Base-by-base conservation (phyloP, 306 rosid genomes). In the Pachyrhizus erosus region DNA sequence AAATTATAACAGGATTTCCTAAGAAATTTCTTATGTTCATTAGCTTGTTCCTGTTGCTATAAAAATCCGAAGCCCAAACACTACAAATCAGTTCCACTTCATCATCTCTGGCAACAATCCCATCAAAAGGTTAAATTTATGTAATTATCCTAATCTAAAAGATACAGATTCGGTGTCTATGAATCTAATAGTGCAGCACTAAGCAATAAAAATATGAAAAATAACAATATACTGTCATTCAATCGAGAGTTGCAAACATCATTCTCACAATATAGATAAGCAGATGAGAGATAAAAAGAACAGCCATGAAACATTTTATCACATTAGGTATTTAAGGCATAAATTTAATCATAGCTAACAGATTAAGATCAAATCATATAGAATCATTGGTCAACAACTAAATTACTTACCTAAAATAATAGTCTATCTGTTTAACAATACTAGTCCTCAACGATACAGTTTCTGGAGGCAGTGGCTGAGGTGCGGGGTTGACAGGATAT, bases 371-470 rank as follows among this genome's bases (percentile, higher is more conserved):
- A 46, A 84, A 33, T 76, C 58, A 51, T 54, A 75, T 43, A 65
- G 48, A 79, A 51, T 29, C 52, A 51, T 29, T 37, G 3, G 31
- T 71, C 75, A 64, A 78, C 73, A 12, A 67, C 21, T 34, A 77
- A 65, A 57, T 57, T 70, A 66, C 86, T 80, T 79, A 92, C 99
- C 98, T 91, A 87, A 96, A 96, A 80, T 96, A 96, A 80, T 93
- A 93, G 72, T 92, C 98, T 33, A 96, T 92, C 82, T 96, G 99
- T 65, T 92, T 91, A 24, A 92, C 87, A 84, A 96, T 84, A 84
- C 82, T 85, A 78, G 79, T 80, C 88, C 86, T 87, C 85, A 96
- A 86, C 57, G 86, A 55, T 70, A 49, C 58, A 55, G 89, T 84
- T 83, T 90, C 96, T 20, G 93, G 89, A 83, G 93, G 60, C 33